Conservation (phyloP, 192 early-diverging fungal genomes). For the Spizellomyces sp. region DNA sequence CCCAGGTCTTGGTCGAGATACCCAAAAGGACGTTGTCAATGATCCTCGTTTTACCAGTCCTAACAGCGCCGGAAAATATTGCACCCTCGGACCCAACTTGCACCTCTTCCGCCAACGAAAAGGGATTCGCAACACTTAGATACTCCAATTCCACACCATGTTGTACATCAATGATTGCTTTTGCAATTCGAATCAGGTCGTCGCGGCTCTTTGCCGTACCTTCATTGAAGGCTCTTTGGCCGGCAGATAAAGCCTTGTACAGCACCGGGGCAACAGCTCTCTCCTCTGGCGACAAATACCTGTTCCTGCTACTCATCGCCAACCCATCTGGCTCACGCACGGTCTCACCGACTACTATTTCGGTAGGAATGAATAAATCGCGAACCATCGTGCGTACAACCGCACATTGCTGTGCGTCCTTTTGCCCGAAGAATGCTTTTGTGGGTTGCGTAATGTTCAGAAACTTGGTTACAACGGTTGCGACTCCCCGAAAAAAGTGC, state of each 20-base stretch:
- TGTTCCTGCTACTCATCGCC: slow-evolving; percentile 89
- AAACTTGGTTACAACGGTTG: slow-evolving; percentile 92
- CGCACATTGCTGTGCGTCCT: slow-evolving; percentile 94
- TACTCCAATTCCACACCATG: slow-evolving; percentile 71
- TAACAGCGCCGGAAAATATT: slow-evolving; percentile 83
- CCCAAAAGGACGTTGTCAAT: slow-evolving; percentile 93
- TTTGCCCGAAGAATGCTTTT: slow-evolving; percentile 90
- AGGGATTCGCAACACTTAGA: slow-evolving; percentile 74
- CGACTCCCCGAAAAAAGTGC: slow-evolving; percentile 96
- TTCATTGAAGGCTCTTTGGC: slow-evolving; percentile 47
- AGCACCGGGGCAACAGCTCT: slow-evolving; percentile 71
- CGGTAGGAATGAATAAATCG: slow-evolving; percentile 81
- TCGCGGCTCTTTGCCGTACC: slow-evolving; percentile 26
- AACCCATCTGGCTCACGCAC: slow-evolving; percentile 79
- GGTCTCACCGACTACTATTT: slow-evolving; percentile 74
- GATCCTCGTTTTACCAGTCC: slow-evolving; percentile 83
- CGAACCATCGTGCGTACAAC: slow-evolving; percentile 72
- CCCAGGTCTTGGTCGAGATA: not conserved
- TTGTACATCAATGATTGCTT: slow-evolving; percentile 57
- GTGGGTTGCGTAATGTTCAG: slow-evolving; percentile 88
- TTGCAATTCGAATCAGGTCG: slow-evolving; percentile 51
- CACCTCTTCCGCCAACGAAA: slow-evolving; percentile 63
- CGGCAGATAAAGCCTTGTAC: slow-evolving; percentile 67
- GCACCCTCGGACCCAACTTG: slow-evolving; percentile 54
- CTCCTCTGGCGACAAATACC: slow-evolving; percentile 76